Percentiles rank a stretch among this genome's conserved stretches.
phyloP scores from a whole-genome alignment of 805 yeast genomes.

The Candida rishiriensis region DNA sequence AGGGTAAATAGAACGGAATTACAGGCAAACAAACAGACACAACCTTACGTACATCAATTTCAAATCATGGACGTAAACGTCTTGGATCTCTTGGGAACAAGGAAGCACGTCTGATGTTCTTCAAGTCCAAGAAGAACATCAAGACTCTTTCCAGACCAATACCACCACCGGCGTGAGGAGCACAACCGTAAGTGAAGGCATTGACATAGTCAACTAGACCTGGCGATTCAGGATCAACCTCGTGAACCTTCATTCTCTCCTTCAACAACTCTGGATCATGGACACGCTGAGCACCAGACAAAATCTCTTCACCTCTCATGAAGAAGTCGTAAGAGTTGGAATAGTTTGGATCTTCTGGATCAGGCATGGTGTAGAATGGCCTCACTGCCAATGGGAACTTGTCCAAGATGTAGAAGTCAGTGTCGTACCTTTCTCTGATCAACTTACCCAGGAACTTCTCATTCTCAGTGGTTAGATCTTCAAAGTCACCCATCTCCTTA shows the following conservation, averaged over 20 bases:
- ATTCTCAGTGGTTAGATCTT: constrained; percentile 89
- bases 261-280: constrained; percentile 84
- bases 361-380: constrained; percentile 99
- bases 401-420: constrained; percentile 97
- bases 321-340: constrained; percentile 98
- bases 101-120: constrained; percentile 97
- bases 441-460: constrained; percentile 90
- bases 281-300: constrained; percentile 99
- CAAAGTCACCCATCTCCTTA: constrained; percentile 78
- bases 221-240: constrained; percentile 69
- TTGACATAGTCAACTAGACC: constrained; percentile 90
- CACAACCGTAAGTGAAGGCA: constrained; percentile 91
- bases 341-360: constrained; percentile 83
- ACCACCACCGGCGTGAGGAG: constrained; percentile 99
- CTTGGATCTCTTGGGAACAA: constrained; percentile 98
- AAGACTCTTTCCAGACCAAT: constrained; percentile 98
- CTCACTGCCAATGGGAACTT: constrained; percentile 95
- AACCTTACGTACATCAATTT: too few species aligned
- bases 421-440: constrained; percentile 89
- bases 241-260: constrained; percentile 80
- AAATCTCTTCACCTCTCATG: constrained; percentile 99
- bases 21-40: background rate
- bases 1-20: background rate
- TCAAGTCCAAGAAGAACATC: constrained; percentile 95
- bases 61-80: constrained; percentile 76